Conservation (phyloP, 371 early-diverging fungal genomes). For the Fennellomyces sp. region DNA sequence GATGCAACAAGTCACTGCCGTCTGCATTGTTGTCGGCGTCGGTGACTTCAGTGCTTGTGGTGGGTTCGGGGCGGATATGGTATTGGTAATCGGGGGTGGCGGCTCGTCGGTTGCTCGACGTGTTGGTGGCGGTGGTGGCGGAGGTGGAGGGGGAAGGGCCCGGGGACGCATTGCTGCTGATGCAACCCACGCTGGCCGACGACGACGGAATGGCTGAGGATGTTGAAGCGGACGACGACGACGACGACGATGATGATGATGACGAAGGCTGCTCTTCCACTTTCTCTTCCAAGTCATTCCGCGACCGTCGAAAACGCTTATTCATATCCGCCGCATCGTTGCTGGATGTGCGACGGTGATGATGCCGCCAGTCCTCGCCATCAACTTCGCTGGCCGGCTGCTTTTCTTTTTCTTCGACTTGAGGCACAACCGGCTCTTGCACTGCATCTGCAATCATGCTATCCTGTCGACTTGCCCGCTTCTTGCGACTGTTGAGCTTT, state of each 20-base stretch:
- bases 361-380: slow-evolving; percentile 37
- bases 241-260: not conserved
- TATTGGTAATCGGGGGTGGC: slow-evolving; percentile 37
- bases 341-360: slow-evolving; percentile 54
- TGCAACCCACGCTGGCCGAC: slow-evolving; percentile 16
- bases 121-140: slow-evolving; percentile 13
- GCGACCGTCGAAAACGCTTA: slow-evolving; percentile 31
- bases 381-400: no score
- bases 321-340: slow-evolving; percentile 53
- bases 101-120: slow-evolving; percentile 22
- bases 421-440: slow-evolving; percentile 1
- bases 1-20: no score
- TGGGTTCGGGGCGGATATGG: slow-evolving; percentile 3
- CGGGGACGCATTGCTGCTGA: slow-evolving; percentile 7
- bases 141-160: slow-evolving; percentile 19
- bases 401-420: slow-evolving; percentile 7
- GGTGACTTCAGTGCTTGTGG: slow-evolving; percentile 16
- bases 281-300: slow-evolving; percentile 29
- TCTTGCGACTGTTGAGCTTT: slow-evolving; percentile 33
- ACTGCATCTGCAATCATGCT: not conserved
- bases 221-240: no score
- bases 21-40: not conserved
- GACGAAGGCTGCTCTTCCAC: slow-evolving; percentile 15
- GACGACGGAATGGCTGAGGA: no score
- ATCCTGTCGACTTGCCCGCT: slow-evolving; percentile 5